Conservation (phyloP, 2,329 filamentous ascomycete genomes). For the Aureobasidium sp. region DNA sequence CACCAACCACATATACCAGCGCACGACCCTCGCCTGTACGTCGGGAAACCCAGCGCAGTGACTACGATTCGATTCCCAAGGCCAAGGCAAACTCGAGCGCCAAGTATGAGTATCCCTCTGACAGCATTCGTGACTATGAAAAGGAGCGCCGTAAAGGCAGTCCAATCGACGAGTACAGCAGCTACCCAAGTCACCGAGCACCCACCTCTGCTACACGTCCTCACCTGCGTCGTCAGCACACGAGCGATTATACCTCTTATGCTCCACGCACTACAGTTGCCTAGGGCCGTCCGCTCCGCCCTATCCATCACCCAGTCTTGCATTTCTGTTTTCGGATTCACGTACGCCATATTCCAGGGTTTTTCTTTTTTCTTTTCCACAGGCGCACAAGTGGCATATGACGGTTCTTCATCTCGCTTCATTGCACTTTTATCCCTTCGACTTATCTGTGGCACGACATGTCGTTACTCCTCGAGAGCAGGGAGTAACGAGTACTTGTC, state of each 20-base stretch:
- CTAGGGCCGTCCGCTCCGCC: neutral
- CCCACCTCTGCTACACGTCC: neutral
- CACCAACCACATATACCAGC: neutral
- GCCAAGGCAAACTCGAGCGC: neutral
- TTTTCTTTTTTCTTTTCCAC: neutral
- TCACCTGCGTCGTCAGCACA: neutral
- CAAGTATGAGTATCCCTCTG: neutral
- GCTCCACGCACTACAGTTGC: neutral
- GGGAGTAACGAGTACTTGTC: neutral
- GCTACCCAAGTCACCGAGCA: neutral
- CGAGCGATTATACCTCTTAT: neutral
- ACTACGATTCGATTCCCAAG: neutral
- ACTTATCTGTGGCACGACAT: neutral
- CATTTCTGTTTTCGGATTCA: neutral
- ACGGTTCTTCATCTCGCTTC: neutral
- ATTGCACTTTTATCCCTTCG: neutral
- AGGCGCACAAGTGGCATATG: neutral
- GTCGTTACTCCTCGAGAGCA: neutral
- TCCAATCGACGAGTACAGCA: neutral
- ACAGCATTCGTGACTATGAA: neutral
- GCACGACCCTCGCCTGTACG: neutral
- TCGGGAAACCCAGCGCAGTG: neutral
- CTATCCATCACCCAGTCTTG: neutral
- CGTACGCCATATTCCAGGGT: neutral
- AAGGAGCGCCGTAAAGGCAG: neutral